Evolutionary conservation across 805 yeast genomes (phyloP), one percentile per base, ranked within the genome.

Genomic region (Candida quercuum): DNA sequence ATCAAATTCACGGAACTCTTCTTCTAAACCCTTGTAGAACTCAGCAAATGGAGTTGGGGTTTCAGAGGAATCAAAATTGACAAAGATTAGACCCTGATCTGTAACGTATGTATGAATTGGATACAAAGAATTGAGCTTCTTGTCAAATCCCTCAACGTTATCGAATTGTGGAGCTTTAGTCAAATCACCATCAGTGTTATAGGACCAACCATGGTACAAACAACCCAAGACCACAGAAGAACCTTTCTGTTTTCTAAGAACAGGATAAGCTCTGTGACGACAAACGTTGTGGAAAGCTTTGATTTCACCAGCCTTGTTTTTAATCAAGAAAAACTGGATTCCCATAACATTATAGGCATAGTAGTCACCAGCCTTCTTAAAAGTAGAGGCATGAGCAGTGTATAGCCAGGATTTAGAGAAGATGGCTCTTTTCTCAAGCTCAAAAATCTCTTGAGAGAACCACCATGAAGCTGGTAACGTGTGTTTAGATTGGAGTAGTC

Each of bases 401-500:
- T 58, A 76, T 35, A 76, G 51, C 83, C 83, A 76, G 20, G 77
- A 61, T 52, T 72, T 69, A 49, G 69, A 64, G 56, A 76, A 76
- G 42, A 76, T 65, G 13, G 81, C 69, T 48, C 79, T 63, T 48
- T 72, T 76, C 51, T 76, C 83, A 39, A 75, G 61, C 31, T 76
- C 81, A 49, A 71, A 72, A 33, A 76, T 71, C 42, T 72, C 72
- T 38, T 72, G 74, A 10, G 79, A 72, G 15, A 74, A 72, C 81
- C 81, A 76, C 82, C 82, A 76, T 15, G 79, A 72, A 10, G 82
- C 78, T 21, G 83, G 83, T 32, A 76, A 64, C 0, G 83, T 76
- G 57, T 76, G 76, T 41, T 61, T 62, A 21, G 69, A 68, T 17
- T 67, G 67, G 2, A 40, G 38, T 9, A 28, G 35, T 13, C 25